Evolutionary conservation across 306 rosid species (phyloP).

Genomic region (Sechiopsis laciniata): DNA sequence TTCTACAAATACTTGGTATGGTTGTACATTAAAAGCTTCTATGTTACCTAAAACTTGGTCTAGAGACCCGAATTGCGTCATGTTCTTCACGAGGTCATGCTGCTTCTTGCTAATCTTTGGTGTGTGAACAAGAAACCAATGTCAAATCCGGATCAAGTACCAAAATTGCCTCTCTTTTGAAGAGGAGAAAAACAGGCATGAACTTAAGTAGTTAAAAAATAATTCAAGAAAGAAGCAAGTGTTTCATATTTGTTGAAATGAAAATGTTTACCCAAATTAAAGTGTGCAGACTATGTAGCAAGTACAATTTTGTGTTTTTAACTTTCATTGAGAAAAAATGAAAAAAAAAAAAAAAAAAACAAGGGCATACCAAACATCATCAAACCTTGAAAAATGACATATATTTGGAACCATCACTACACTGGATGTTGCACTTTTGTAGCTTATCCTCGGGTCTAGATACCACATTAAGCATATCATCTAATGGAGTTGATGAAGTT

Average conservation of each 20-base stretch:
- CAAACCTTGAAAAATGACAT: constrained; percentile 95
- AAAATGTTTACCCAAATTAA: no score
- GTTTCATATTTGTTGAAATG: no score
- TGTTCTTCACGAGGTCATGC: constrained; percentile 75
- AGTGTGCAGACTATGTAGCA: no score
- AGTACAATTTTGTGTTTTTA: no score
- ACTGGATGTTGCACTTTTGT: constrained; percentile 36
- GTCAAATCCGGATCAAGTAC: constrained; percentile 21
- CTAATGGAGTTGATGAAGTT: constrained; percentile 38
- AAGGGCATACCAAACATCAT: constrained; percentile 12
- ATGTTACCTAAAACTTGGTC: constrained; percentile 79
- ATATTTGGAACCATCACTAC: constrained; percentile 63
- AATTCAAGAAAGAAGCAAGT: no score
- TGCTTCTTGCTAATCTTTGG: constrained; percentile 86
- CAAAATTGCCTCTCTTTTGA: constrained; percentile 6
- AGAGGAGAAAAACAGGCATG: background rate
- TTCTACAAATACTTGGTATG: constrained; percentile 68
- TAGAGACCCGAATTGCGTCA: constrained; percentile 84
- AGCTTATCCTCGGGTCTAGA: constrained; percentile 43
- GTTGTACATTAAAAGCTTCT: constrained; percentile 59
- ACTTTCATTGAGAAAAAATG: no score
- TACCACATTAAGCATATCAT: constrained; percentile 36
- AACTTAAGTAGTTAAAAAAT: no score
- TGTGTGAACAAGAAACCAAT: constrained; percentile 27
- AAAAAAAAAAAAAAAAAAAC: no score